phyloP scores from a whole-genome alignment of 164 flowering plant species.

The Liquidambar formosana region DNA sequence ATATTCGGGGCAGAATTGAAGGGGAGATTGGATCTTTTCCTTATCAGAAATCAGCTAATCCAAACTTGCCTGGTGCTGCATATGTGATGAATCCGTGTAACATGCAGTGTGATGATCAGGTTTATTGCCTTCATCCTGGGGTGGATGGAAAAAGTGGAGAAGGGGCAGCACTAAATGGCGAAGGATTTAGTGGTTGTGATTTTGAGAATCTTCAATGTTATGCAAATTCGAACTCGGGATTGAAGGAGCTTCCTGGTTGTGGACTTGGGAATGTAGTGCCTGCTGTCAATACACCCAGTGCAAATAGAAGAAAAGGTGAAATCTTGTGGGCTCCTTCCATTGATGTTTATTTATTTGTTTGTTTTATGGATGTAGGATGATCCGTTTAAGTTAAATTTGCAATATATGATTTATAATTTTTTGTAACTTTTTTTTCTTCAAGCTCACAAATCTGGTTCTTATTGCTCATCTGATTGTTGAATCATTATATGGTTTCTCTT shows the following conservation, averaged over 20 bases:
- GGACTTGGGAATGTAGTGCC: slow-evolving; percentile 32
- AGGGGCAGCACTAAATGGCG: slow-evolving; percentile 35
- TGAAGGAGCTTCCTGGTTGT: slow-evolving; percentile 41
- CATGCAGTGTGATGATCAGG: slow-evolving; percentile 66
- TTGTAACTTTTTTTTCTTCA: not conserved
- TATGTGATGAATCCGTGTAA: slow-evolving; percentile 74
- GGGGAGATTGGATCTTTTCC: slow-evolving; percentile 98
- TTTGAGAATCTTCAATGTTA: slow-evolving; percentile 63
- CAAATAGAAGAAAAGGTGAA: slow-evolving; percentile 63
- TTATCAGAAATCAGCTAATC: slow-evolving; percentile 50
- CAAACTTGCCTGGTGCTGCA: slow-evolving; percentile 35
- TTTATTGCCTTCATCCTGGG: slow-evolving; percentile 62
- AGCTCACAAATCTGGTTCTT: not conserved
- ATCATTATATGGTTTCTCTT: not conserved
- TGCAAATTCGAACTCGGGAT: slow-evolving; percentile 32
- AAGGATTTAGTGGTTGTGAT: slow-evolving; percentile 59
- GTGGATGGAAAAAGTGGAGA: slow-evolving; percentile 41
- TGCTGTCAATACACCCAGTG: slow-evolving; percentile 26
- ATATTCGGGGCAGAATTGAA: slow-evolving; percentile 94
- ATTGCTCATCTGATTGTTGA: not conserved
- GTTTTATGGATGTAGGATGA: too few relatives aligned
- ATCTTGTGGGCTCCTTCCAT: not conserved
- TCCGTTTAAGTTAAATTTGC: not conserved
- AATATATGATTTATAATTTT: not conserved
- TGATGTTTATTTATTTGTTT: not conserved